Evolutionary conservation across 345 rosid genomes (phyloP).

Genomic region (Mangifera indica): DNA sequence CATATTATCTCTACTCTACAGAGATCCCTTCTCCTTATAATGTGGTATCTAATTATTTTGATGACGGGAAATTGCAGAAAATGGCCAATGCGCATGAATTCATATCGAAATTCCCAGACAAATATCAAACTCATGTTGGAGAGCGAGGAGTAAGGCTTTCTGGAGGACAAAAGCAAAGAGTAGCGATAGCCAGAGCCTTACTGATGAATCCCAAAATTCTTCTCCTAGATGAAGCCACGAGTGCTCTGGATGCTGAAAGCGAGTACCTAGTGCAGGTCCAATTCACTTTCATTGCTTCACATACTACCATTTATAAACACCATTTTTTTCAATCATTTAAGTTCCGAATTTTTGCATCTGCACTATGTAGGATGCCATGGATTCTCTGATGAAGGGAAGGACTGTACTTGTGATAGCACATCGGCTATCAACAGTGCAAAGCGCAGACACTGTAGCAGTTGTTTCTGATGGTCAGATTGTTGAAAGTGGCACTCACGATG

Average conservation of each 20-base stretch:
- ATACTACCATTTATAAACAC: not conserved
- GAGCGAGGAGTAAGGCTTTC: slow-evolving; percentile 92
- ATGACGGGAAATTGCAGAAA: slow-evolving; percentile 50
- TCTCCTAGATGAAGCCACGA: slow-evolving; percentile 92
- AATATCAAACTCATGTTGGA: slow-evolving; percentile 73
- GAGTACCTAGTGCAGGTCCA: slow-evolving; percentile 92
- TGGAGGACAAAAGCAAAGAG: slow-evolving; percentile 92
- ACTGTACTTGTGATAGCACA: slow-evolving; percentile 96
- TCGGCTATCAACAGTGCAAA: slow-evolving; percentile 82
- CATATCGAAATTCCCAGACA: slow-evolving; percentile 74
- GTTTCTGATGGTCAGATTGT: slow-evolving; percentile 77
- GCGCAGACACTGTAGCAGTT: slow-evolving; percentile 82
- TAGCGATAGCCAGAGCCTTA: slow-evolving; percentile 90
- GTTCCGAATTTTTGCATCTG: not conserved
- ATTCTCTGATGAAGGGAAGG: slow-evolving; percentile 87
- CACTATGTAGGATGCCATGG: slow-evolving; percentile 83
- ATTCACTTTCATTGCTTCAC: not conserved
- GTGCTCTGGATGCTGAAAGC: slow-evolving; percentile 94
- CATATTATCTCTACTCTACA: not conserved
- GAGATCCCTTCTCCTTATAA: not conserved
- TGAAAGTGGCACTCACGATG: slow-evolving; percentile 44
- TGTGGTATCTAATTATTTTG: not conserved
- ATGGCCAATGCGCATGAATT: slow-evolving; percentile 97
- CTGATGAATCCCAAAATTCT: slow-evolving; percentile 82
- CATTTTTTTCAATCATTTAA: not conserved